Evolutionary conservation across 345 rosid species (phyloP).

Genomic region (Nasturtium officinale): DNA sequence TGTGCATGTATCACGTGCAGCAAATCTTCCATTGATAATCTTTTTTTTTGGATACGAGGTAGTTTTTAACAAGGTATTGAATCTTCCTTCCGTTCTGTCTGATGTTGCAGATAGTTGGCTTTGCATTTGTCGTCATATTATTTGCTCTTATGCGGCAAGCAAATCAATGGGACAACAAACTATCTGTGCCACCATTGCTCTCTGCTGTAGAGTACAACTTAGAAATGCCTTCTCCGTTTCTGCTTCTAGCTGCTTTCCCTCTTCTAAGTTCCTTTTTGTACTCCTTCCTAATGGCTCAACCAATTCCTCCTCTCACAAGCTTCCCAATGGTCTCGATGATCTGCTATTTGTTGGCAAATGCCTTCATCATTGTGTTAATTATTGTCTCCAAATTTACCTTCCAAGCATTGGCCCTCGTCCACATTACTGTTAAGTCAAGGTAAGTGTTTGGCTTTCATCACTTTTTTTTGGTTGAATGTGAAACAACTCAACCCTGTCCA

Average conservation of each 20-base stretch:
- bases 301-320: conserved; percentile 71
- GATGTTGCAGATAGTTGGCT: conserved; percentile 46
- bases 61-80: conserved; percentile 18
- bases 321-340: conserved; percentile 61
- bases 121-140: conserved; percentile 63
- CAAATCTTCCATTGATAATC: conserved; percentile 20
- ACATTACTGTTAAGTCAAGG: conserved; percentile 71
- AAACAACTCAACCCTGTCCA: conserved; percentile 1
- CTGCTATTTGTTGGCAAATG: conserved; percentile 82
- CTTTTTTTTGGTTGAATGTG: background rate
- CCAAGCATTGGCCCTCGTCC: conserved; percentile 69
- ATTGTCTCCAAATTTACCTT: conserved; percentile 68
- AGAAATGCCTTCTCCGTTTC: conserved; percentile 74
- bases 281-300: conserved; percentile 66
- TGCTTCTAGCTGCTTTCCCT: conserved; percentile 61
- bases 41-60: conserved; percentile 5
- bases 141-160: conserved; percentile 89
- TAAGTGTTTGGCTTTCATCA: conserved; percentile 41
- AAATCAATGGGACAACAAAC: conserved; percentile 64
- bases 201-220: conserved; percentile 79
- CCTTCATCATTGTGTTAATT: conserved; percentile 56
- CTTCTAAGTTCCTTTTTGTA: conserved; percentile 55
- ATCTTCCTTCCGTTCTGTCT: conserved; percentile 26
- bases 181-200: conserved; percentile 73
- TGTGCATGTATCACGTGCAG: background rate